A percentile compares a stretch with the other conserved stretches of the same genome.
Conservation (phyloP, 257 asterid species). For the Echium plantagineum region DNA sequence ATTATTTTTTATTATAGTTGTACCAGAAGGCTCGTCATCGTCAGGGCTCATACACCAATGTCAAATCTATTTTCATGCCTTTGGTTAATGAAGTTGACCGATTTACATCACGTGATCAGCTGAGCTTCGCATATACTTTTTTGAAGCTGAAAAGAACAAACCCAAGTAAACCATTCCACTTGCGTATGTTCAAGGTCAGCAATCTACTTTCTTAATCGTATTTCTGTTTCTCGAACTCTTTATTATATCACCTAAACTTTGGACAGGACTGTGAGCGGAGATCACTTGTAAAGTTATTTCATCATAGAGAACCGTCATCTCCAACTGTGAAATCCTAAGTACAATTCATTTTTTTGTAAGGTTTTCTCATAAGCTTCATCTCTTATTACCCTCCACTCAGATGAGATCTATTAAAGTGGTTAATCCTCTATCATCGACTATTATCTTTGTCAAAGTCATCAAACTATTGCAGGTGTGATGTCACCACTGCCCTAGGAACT, state of each 20-base stretch:
- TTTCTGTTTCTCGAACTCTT: background rate
- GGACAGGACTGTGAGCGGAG: slow-evolving; percentile 40
- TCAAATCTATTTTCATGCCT: slow-evolving; percentile 86
- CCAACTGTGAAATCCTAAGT: slow-evolving; percentile 12
- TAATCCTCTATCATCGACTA: background rate
- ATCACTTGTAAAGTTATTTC: slow-evolving; percentile 32
- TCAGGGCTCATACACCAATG: slow-evolving; percentile 88
- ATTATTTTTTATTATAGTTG: slow-evolving; percentile 33
- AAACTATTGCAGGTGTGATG: background rate
- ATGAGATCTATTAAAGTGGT: background rate
- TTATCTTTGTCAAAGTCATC: background rate
- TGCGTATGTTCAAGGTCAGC: slow-evolving; percentile 79
- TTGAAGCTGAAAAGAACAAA: slow-evolving; percentile 70
- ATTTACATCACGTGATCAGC: slow-evolving; percentile 86
- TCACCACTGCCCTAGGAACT: background rate
- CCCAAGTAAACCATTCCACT: slow-evolving; percentile 44
- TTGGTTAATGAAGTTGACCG: slow-evolving; percentile 89
- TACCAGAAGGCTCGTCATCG: slow-evolving; percentile 87
- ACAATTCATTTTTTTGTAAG: background rate
- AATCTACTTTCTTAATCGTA: background rate
- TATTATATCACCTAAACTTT: background rate
- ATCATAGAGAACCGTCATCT: slow-evolving; percentile 20
- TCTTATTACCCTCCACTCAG: background rate
- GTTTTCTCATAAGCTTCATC: background rate
- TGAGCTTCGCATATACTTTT: slow-evolving; percentile 82